A percentile compares a stretch with the other conserved stretches of the same genome.
These are phyloP conservation scores for Haplosporangium sp. DNA, from an alignment of 371 early-diverging fungal genomes.

Conservation along the genomic window DNA sequence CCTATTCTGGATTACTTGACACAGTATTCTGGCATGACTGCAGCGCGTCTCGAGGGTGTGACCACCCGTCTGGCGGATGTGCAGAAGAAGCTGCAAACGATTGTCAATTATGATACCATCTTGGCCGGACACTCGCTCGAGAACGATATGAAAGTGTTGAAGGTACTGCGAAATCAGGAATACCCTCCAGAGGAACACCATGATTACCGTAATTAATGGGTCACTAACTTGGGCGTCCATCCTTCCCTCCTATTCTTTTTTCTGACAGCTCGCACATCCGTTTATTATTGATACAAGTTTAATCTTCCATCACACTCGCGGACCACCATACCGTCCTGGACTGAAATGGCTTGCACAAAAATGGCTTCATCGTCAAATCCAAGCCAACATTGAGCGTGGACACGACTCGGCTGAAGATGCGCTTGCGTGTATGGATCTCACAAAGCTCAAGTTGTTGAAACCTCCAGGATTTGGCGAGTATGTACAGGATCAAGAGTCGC, in stretches of 20 bases:
- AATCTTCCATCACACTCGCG: constrained; percentile 70
- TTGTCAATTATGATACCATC: constrained; percentile 71
- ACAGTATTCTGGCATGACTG: constrained; percentile 77
- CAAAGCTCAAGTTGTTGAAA: constrained; percentile 66
- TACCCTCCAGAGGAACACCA: not conserved
- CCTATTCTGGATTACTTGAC: constrained; percentile 81
- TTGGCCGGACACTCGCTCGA: constrained; percentile 82
- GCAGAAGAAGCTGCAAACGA: constrained; percentile 63
- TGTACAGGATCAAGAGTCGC: constrained; percentile 57
- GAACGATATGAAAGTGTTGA: constrained; percentile 76
- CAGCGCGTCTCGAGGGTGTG: constrained; percentile 62
- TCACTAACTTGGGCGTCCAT: not conserved
- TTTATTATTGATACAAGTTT: constrained; percentile 79
- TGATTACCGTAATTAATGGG: not conserved
- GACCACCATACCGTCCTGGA: constrained; percentile 68
- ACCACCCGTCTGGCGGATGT: constrained; percentile 69
- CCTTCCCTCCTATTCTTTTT: constrained; percentile 13
- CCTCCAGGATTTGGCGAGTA: constrained; percentile 64
- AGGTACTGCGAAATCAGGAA: constrained; percentile 27
- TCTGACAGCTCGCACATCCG: constrained; percentile 66
- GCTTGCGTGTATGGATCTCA: constrained; percentile 74
- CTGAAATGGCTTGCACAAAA: constrained; percentile 69
- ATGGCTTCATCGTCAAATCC: constrained; percentile 71
- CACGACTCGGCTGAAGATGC: constrained; percentile 89
- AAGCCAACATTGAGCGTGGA: constrained; percentile 59